Evolutionary conservation across 441 rosid genomes (phyloP).

Genomic region (Syzygium malaccense): DNA sequence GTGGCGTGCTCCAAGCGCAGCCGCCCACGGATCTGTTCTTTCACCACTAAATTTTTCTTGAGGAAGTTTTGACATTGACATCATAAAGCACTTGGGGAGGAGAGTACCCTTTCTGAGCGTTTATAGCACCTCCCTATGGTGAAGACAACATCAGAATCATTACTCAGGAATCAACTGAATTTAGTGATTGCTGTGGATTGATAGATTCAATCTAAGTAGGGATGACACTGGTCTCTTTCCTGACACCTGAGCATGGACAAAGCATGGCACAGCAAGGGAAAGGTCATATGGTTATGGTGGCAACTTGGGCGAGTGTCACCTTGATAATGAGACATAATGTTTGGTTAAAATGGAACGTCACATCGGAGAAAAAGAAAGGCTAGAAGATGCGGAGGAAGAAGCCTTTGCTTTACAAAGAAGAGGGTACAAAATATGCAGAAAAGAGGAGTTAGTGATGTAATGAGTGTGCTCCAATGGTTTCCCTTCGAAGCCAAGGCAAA

Average conservation of each 20-base stretch:
- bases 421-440: no score
- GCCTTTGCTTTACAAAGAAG: background rate
- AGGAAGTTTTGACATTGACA: no score
- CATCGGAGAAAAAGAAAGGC: background rate
- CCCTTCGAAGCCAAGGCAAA: constrained; percentile 6
- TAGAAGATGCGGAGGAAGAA: background rate
- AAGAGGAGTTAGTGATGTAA: background rate
- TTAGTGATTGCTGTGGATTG: background rate
- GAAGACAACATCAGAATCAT: background rate
- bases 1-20: no score
- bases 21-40: no score
- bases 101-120: background rate
- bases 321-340: background rate
- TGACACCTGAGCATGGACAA: background rate
- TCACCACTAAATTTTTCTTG: no score
- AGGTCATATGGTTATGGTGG: background rate
- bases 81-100: background rate
- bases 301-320: background rate
- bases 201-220: background rate
- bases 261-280: background rate
- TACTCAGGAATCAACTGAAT: background rate
- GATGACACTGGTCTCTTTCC: background rate
- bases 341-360: background rate
- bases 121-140: background rate
- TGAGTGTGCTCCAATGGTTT: background rate